These are phyloP conservation scores for Suillus alpinus DNA, from an alignment of 768 basidiomycete species.

Conservation along the genomic window DNA sequence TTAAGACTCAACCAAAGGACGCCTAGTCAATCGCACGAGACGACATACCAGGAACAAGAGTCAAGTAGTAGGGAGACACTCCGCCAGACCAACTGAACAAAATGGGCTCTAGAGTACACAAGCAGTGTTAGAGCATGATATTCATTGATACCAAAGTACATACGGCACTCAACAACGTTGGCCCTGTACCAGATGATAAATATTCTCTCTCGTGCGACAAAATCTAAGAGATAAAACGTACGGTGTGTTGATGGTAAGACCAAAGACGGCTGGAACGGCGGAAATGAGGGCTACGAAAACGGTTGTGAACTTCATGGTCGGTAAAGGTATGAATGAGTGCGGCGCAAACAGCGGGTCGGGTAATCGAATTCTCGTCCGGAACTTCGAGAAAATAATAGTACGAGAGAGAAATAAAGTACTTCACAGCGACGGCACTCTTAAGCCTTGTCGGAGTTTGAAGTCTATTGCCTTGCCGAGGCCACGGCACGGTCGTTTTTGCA, in stretches of 20 bases:
- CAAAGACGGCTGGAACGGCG: slow-evolving; percentile 35
- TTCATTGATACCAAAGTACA: slow-evolving; percentile 15
- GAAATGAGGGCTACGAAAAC: slow-evolving; percentile 29
- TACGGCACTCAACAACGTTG: slow-evolving; percentile 49
- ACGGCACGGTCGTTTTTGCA: neutral
- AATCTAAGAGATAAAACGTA: slow-evolving; percentile 34
- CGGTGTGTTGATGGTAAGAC: slow-evolving; percentile 67
- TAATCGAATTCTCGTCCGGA: neutral
- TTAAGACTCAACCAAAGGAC: neutral
- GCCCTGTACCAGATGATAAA: slow-evolving; percentile 25
- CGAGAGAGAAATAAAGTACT: slow-evolving; percentile 1
- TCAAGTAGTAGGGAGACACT: slow-evolving; percentile 53
- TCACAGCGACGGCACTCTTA: neutral
- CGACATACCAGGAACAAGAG: slow-evolving; percentile 57
- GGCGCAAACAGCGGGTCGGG: slow-evolving; percentile 11
- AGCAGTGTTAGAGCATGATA: slow-evolving; percentile 4
- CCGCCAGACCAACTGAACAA: slow-evolving; percentile 54
- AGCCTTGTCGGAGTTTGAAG: slow-evolving; percentile 27
- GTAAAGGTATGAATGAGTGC: slow-evolving; percentile 13
- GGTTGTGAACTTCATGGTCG: slow-evolving; percentile 36
- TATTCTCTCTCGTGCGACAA: slow-evolving; percentile 2
- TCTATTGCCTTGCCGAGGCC: neutral
- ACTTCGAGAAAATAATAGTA: slow-evolving; percentile 3
- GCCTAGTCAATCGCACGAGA: too few relatives aligned
- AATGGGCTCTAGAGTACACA: slow-evolving; percentile 49